Base-by-base conservation (phyloP, 228 moss, liverwort and hornwort genomes). In the Sphagnum magellanicum region DNA sequence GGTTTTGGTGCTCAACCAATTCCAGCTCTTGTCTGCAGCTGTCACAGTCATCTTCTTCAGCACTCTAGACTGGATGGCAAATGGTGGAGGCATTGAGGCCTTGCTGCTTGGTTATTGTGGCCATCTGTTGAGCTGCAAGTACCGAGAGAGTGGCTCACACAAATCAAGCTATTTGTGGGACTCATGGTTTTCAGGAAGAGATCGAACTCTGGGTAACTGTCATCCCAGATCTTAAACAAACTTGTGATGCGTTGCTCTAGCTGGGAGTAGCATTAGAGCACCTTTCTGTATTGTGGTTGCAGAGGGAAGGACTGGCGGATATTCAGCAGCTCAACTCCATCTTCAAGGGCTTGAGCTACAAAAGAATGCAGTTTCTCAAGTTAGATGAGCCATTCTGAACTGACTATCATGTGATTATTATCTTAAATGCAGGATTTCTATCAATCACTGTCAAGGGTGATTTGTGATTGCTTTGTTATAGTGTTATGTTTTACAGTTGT, bases 381-480 rank as follows among this genome's bases (percentile, higher is more conserved):
- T 98, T 68, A 80, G 98, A 59, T 98, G 98, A 94, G 94, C 94
- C 7, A 90, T 94, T 76, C 83, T 94, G 68, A 98, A 98, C 50
- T 32, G 32, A 32, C 32, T 32, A 32, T 32, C 32, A 32, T 32
- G 32, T 32, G 32, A 32, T 32, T 32, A 32, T 32, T 3, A 32
- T 32, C 32, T 32, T 32, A 32, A 32, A 32, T 32, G 32, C 32
- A 32, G 32, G 32, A 32, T 32, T 32, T 32, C 32, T 32, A 32
- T 32, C 32, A 32, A 32, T 2, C 3, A 2, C 32, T 32, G 32
- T 32, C 32, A 32, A 32, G 32, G 32, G 32, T 32, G 32, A 32
- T 3, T 32, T 32, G 32, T 32, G 32, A 32, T 32, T 32, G 32
- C 32, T 32, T 32, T 3, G 3, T 3, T 32, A 0, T 32, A 32